Evolutionary conservation across 2,329 filamentous ascomycete species (phyloP), one percentile per base, ranked within the genome.

Genomic region (Fonsecaea nubica): DNA sequence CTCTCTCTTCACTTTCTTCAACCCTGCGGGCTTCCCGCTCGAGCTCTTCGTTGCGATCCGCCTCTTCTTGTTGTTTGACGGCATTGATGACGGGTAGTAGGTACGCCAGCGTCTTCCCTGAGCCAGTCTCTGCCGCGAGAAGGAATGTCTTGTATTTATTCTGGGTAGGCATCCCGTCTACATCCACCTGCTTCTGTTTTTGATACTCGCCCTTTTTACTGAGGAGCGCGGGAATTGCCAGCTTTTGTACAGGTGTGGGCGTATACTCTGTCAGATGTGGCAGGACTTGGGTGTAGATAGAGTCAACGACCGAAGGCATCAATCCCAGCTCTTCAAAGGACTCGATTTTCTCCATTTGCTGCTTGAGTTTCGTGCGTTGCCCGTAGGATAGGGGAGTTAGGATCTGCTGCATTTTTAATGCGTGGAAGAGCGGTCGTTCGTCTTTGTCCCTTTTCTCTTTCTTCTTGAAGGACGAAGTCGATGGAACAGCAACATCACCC

Each of bases 41-140:
- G 25, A 81, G 80, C 72, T 89, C 86, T 67, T 88, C 87, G 1
- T 86, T 83, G 63, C 87, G 84, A 69, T 93, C 90, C 12, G 81
- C 77, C 0, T 83, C 82, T 75, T 94, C 92, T 5, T 87, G 88
- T 38, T 87, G 82, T 80, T 99, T 99, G 73, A 99, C 79, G 8
- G 92, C 91, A 78, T 99, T 89, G 60, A 99, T 83, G 15, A 90
- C 85, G 0, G 95, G 96, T 4, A 97, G 80, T 4, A 98, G 82
- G 76, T 99, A 99, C 8, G 95, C 92, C 68, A 99, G 82, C 0
- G 95, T 99, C 82, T 99, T 99, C 67, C 95, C 95, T 0, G 95
- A 98, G 12, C 95, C 95, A 0, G 95, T 99, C 82, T 99, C 95
- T 10, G 95, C 95, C 3, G 95, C 95, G 58, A 99, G 84, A 12